phyloP scores from a whole-genome alignment of 306 rosid genomes.

The Vigna hirtella region DNA sequence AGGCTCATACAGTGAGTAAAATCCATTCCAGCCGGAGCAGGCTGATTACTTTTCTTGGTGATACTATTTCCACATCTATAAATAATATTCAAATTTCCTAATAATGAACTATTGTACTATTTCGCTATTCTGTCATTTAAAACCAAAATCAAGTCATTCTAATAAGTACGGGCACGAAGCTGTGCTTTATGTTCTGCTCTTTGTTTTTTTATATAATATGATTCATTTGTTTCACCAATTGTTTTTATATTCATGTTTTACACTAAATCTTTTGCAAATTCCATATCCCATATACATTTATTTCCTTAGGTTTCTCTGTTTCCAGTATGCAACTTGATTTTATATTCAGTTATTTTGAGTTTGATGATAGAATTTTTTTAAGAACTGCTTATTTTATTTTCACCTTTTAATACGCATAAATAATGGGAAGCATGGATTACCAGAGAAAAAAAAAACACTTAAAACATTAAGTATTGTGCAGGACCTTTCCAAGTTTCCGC shows the following conservation, averaged over 20 bases:
- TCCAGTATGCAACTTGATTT: not conserved
- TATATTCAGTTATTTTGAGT: not conserved
- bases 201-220: constrained; percentile 6
- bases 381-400: not conserved
- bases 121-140: not conserved
- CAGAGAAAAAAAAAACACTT: no score
- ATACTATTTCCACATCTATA: not conserved
- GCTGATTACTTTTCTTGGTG: constrained; percentile 16
- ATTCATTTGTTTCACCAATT: not conserved
- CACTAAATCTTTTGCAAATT: not conserved
- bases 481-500: no score
- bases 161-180: not conserved
- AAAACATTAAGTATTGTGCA: no score
- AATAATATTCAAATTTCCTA: constrained; percentile 3
- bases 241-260: not conserved
- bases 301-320: not conserved
- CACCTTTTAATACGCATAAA: no score
- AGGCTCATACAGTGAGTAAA: not conserved
- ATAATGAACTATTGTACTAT: not conserved
- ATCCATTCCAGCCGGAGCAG: not conserved
- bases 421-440: no score
- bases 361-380: not conserved
- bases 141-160: constrained; percentile 13
- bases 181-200: not conserved
- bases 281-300: not conserved